Conservation (phyloP, 345 rosid species). For the Syzygium jambos region DNA sequence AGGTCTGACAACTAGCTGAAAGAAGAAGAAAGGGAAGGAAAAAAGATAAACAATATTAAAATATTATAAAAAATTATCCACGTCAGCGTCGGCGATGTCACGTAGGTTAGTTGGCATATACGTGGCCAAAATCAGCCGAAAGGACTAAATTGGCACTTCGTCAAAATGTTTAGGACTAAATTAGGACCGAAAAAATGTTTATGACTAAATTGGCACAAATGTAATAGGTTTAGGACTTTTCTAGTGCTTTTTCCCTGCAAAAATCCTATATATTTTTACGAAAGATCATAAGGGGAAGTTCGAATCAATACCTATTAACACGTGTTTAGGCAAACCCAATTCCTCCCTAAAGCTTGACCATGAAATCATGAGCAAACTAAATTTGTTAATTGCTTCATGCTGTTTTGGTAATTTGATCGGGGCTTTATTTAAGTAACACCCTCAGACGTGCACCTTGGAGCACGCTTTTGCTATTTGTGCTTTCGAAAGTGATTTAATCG, state of each 20-base stretch:
- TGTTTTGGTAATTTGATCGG: neutral
- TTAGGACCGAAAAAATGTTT: too few relatives aligned
- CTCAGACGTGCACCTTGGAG: neutral
- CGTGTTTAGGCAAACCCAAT: neutral
- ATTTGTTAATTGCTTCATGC: neutral
- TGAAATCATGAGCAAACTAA: neutral
- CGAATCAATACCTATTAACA: neutral
- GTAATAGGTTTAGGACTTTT: too few relatives aligned
- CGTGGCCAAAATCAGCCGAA: too few relatives aligned
- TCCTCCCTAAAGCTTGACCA: neutral
- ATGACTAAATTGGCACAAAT: too few relatives aligned
- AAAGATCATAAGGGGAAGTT: neutral
- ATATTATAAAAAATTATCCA: too few relatives aligned
- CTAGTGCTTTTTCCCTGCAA: too few relatives aligned
- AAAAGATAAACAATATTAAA: too few relatives aligned
- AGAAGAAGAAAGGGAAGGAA: too few relatives aligned
- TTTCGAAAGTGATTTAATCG: neutral
- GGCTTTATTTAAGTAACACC: neutral
- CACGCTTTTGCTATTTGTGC: neutral
- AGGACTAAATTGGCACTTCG: too few relatives aligned
- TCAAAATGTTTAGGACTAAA: too few relatives aligned
- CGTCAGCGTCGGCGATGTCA: too few relatives aligned
- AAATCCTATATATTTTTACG: neutral
- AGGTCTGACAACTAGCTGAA: rapidly evolving
- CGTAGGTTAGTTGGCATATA: too few relatives aligned